Evolutionary conservation across 352 stramenopile genomes (phyloP).

Genomic region (Globisporangium nunn): DNA sequence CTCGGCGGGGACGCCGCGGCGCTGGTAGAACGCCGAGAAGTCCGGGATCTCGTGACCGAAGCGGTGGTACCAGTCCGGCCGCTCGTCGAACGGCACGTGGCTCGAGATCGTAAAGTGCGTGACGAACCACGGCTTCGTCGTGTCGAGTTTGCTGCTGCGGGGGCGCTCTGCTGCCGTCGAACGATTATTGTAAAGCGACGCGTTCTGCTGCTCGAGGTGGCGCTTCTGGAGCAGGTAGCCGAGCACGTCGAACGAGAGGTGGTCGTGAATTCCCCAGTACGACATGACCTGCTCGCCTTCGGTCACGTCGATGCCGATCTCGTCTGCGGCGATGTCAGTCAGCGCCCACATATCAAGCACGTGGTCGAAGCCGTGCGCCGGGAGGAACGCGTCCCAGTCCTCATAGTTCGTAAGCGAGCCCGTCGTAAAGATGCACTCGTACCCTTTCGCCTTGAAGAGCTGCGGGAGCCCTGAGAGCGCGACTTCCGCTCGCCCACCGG

Average conservation of each 20-base stretch:
- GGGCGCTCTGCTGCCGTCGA: slow-evolving; percentile 10
- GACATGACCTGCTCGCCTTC: slow-evolving; percentile 47
- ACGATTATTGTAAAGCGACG: slow-evolving; percentile 4
- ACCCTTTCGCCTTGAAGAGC: slow-evolving; percentile 47
- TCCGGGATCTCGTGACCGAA: slow-evolving; percentile 26
- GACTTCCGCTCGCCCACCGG: slow-evolving; percentile 21
- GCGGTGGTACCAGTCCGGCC: slow-evolving; percentile 52
- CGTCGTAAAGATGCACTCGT: slow-evolving; percentile 58
- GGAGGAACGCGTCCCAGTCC: slow-evolving; percentile 51
- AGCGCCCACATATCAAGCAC: slow-evolving; percentile 33
- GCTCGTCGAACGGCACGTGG: slow-evolving; percentile 56
- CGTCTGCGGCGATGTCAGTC: slow-evolving; percentile 34
- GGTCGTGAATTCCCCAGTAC: slow-evolving; percentile 67
- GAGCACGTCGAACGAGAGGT: slow-evolving; percentile 53
- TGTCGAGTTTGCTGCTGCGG: slow-evolving; percentile 12
- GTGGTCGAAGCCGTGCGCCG: slow-evolving; percentile 48
- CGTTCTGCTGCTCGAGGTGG: slow-evolving; percentile 8
- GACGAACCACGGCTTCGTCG: slow-evolving; percentile 40
- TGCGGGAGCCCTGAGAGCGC: slow-evolving; percentile 46
- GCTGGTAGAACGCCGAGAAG: slow-evolving; percentile 39
- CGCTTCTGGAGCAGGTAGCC: slow-evolving; percentile 38
- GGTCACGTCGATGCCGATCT: slow-evolving; percentile 42
- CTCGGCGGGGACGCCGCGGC: slow-evolving; percentile 12
- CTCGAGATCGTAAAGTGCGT: slow-evolving; percentile 75
- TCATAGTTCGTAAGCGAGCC: slow-evolving; percentile 52